These are phyloP conservation scores for Neurospora crassa DNA, from an alignment of 2,329 filamentous ascomycete species.

Conservation along the genomic window DNA sequence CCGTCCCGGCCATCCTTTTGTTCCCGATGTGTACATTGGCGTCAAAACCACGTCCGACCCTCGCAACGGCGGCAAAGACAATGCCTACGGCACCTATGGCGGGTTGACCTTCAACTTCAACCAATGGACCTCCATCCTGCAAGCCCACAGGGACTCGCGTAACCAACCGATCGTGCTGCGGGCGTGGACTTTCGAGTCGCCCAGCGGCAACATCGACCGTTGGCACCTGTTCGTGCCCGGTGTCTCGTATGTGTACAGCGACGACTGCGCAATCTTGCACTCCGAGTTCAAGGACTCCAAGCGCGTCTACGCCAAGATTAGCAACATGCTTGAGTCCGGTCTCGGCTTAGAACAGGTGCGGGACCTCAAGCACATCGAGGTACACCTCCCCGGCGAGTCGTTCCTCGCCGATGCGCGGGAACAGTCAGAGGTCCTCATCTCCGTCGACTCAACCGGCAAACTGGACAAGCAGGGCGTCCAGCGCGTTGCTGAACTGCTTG, in stretches of 20 bases:
- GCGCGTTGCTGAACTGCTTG: slow-evolving; percentile 1
- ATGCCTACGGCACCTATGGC: slow-evolving; percentile 8
- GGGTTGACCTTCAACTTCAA: slow-evolving; percentile 9
- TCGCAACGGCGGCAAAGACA: background rate
- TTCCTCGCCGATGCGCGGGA: background rate
- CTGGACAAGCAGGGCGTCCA: background rate
- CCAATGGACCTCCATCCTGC: slow-evolving; percentile 6
- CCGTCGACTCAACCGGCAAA: background rate
- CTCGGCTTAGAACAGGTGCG: background rate
- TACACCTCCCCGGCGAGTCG: slow-evolving; percentile 9
- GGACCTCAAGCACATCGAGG: slow-evolving; percentile 5
- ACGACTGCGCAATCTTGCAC: slow-evolving; percentile 6
- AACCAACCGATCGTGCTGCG: background rate
- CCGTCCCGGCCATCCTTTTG: slow-evolving; percentile 12
- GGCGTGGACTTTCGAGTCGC: background rate
- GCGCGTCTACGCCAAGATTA: background rate
- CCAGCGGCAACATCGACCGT: slow-evolving; percentile 3
- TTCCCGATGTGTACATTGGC: slow-evolving; percentile 15
- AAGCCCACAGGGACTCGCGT: background rate
- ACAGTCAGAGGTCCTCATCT: background rate
- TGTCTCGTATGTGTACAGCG: background rate
- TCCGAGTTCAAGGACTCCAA: background rate
- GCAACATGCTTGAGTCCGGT: slow-evolving; percentile 4
- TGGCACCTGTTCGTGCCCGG: slow-evolving; percentile 14
- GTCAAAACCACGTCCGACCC: background rate